Percentiles rank a stretch among this genome's conserved stretches.
Evolutionary conservation across 2,329 filamentous ascomycete genomes (phyloP).

Genomic region (Cladosporium cucumerinum): DNA sequence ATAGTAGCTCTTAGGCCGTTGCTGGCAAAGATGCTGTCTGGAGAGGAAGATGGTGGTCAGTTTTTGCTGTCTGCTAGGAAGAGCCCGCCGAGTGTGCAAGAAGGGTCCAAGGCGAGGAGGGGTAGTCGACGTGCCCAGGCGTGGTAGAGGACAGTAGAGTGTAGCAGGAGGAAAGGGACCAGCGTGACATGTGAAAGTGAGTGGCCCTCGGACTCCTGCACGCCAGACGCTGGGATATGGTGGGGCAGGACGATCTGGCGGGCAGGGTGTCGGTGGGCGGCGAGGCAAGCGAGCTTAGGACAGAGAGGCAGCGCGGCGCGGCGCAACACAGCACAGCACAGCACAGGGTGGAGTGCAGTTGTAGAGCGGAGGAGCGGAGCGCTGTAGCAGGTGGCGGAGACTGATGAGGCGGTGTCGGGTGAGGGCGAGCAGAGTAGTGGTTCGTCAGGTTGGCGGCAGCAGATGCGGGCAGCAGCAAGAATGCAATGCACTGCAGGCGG

Average conservation of each 20-base stretch:
- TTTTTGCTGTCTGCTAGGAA: constrained; percentile 1
- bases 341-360: neutral
- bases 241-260: constrained; percentile 2
- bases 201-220: constrained; percentile 5
- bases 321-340: too few relatives aligned
- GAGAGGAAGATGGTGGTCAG: constrained; percentile 19
- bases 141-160: neutral
- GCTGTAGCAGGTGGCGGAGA: neutral
- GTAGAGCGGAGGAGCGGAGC: neutral
- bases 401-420: constrained; percentile 12
- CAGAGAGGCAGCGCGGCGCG: neutral
- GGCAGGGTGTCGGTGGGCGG: neutral
- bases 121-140: neutral
- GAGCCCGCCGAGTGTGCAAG: neutral
- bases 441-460: neutral
- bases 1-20: constrained; percentile 47
- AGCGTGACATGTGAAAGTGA: constrained; percentile 14
- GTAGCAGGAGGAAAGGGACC: neutral
- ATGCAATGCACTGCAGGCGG: neutral
- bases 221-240: neutral
- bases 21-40: constrained; percentile 19
- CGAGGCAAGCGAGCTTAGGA: neutral
- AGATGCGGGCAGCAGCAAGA: constrained; percentile 3
- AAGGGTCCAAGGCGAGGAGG: neutral
- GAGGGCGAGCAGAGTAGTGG: neutral